Percentiles rank a stretch among this genome's conserved stretches.
These are phyloP conservation scores for Recurvomyces mirabilis DNA, from an alignment of 495 filamentous ascomycete species.

Conservation along the genomic window DNA sequence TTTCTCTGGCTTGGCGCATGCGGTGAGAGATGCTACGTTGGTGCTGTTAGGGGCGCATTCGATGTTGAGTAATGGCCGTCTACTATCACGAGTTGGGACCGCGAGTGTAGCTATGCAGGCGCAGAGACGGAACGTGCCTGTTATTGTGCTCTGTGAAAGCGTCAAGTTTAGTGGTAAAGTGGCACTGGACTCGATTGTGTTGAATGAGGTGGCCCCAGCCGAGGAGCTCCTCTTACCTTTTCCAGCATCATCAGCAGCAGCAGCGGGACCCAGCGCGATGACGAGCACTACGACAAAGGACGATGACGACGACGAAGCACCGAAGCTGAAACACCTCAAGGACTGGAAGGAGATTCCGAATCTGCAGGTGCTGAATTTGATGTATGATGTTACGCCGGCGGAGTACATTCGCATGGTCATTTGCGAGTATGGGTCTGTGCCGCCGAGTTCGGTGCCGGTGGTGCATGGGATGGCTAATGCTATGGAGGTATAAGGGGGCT, in stretches of 20 bases:
- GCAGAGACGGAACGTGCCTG: constrained; percentile 58
- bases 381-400: constrained; percentile 92
- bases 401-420: constrained; percentile 80
- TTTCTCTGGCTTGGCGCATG: constrained; percentile 59
- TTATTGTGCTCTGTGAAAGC: constrained; percentile 85
- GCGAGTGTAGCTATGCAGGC: constrained; percentile 82
- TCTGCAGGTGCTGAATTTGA: constrained; percentile 65
- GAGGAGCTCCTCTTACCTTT: constrained; percentile 48
- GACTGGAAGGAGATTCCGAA: constrained; percentile 53
- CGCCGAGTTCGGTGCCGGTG: constrained; percentile 69
- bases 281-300: constrained; percentile 30
- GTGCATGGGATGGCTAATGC: constrained; percentile 39
- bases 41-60: constrained; percentile 81
- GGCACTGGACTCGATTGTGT: constrained; percentile 78
- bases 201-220: constrained; percentile 72
- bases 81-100: constrained; percentile 81
- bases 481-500: constrained; percentile 5
- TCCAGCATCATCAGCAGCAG: too few species aligned
- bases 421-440: constrained; percentile 79
- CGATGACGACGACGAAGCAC: constrained; percentile 21
- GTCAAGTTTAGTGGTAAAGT: constrained; percentile 93
- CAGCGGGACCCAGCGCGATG: constrained; percentile 18
- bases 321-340: constrained; percentile 28
- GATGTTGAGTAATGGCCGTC: constrained; percentile 78
- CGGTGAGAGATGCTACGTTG: constrained; percentile 62